Evolutionary conservation across 257 asterid genomes (phyloP).

Genomic region (Salvia splendens): DNA sequence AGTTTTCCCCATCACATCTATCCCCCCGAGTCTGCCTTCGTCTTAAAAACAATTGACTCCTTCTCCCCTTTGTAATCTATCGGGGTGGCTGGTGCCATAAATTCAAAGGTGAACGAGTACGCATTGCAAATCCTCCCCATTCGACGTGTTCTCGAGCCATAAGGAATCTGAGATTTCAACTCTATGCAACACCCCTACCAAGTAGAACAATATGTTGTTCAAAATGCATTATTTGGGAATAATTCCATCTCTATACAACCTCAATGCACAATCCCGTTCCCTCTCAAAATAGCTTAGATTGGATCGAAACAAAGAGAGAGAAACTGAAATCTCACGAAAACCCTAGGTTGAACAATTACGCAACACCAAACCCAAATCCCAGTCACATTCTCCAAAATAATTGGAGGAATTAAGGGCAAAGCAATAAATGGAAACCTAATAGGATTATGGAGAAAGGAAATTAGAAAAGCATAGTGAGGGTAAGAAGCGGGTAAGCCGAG

Average conservation of each 20-base stretch:
- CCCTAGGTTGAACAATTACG: slow-evolving; percentile 32
- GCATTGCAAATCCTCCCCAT: slow-evolving; percentile 45
- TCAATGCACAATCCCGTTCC: slow-evolving; percentile 18
- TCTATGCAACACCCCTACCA: slow-evolving; percentile 23
- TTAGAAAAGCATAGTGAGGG: not conserved
- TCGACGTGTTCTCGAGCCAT: no score
- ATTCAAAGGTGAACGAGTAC: slow-evolving; percentile 40
- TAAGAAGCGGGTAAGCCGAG: slow-evolving; percentile 35
- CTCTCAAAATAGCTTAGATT: slow-evolving; percentile 1
- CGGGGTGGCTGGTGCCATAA: slow-evolving; percentile 69
- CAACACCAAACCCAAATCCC: slow-evolving; percentile 34
- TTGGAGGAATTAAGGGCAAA: slow-evolving; percentile 9
- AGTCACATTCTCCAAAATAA: slow-evolving; percentile 5
- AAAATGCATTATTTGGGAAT: slow-evolving; percentile 20
- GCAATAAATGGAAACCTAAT: slow-evolving; percentile 37
- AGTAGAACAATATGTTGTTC: slow-evolving; percentile 26
- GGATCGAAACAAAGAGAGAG: not conserved
- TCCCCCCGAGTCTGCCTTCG: slow-evolving; percentile 32
- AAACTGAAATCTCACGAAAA: slow-evolving; percentile 30
- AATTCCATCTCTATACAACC: slow-evolving; percentile 27
- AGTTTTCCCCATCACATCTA: slow-evolving; percentile 67
- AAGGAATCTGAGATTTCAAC: slow-evolving; percentile 15
- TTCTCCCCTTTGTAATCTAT: slow-evolving; percentile 55
- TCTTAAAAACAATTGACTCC: slow-evolving; percentile 41
- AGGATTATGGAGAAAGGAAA: slow-evolving; percentile 4